A percentile compares a stretch with the other conserved stretches of the same genome.
These are phyloP conservation scores for button mushroom (Agaricus bisporus) DNA, from an alignment of 768 basidiomycete genomes.

Conservation along the genomic window DNA sequence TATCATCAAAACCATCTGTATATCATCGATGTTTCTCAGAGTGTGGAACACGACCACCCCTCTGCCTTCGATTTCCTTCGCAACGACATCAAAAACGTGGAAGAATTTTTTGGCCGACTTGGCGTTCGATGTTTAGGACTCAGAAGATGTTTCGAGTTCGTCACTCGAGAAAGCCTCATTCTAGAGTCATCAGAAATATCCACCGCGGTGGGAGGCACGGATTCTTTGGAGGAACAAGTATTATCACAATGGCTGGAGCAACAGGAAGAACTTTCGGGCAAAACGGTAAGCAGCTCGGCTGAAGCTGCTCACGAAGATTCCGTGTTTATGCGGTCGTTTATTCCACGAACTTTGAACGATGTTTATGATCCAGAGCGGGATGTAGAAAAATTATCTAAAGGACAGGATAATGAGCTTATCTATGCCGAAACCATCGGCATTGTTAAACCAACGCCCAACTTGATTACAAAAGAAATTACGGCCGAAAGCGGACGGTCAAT, in stretches of 20 bases:
- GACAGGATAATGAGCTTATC: conserved; percentile 70
- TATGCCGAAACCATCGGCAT: conserved; percentile 86
- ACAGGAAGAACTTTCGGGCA: conserved; percentile 4
- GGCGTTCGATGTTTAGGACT: conserved; percentile 77
- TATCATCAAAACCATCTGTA: conserved; percentile 77
- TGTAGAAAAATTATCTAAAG: conserved; percentile 64
- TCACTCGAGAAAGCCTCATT: conserved; percentile 51
- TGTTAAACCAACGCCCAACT: conserved; percentile 32
- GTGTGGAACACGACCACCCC: conserved; percentile 97
- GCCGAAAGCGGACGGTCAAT: conserved; percentile 8
- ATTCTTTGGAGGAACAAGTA: conserved; percentile 25
- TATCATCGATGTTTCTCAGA: conserved; percentile 98
- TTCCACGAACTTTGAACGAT: conserved; percentile 87
- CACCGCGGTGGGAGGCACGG: conserved; percentile 18
- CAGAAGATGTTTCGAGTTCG: conserved; percentile 81
- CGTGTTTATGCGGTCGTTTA: conserved; percentile 87
- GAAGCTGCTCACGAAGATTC: conserved; percentile 68
- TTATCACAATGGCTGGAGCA: conserved; percentile 47
- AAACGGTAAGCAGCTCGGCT: conserved; percentile 17
- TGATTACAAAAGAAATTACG: conserved; percentile 6
- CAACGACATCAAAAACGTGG: conserved; percentile 85
- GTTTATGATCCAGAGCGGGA: conserved; percentile 95
- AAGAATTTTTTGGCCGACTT: conserved; percentile 81
- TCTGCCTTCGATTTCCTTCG: conserved; percentile 94
- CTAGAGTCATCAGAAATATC: not conserved